phyloP scores from a whole-genome alignment of 495 filamentous ascomycete species.

The Bacidia gigantensis region DNA sequence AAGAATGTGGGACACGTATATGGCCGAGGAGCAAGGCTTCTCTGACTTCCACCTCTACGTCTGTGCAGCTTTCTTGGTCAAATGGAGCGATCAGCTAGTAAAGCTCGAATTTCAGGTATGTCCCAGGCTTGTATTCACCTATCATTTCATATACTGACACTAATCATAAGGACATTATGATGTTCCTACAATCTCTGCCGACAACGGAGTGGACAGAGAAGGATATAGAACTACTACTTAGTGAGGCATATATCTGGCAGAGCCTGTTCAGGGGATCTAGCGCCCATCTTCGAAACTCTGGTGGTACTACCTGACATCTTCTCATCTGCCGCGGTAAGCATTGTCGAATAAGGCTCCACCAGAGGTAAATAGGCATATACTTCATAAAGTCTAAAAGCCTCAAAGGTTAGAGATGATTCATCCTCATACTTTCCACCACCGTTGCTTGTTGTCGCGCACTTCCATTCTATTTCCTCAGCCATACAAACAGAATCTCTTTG shows the following conservation, averaged over 20 bases:
- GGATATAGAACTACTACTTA: constrained; percentile 88
- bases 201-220: constrained; percentile 96
- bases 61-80: constrained; percentile 95
- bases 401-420: too few relatives aligned
- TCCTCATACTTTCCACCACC: too few relatives aligned
- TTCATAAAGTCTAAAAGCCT: too few relatives aligned
- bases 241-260: constrained; percentile 94
- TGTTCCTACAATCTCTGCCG: constrained; percentile 92
- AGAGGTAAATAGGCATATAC: too few relatives aligned
- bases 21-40: constrained; percentile 97
- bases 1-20: constrained; percentile 98
- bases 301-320: constrained; percentile 8
- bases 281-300: constrained; percentile 56
- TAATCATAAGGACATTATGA: constrained; percentile 72
- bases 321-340: too few relatives aligned
- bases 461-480: too few relatives aligned
- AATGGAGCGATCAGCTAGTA: constrained; percentile 87
- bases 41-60: constrained; percentile 97
- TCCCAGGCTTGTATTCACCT: not conserved
- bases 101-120: constrained; percentile 86
- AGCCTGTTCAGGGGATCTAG: constrained; percentile 78
- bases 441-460: too few relatives aligned
- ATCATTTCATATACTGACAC: not conserved
- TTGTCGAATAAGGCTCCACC: too few relatives aligned
- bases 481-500: too few relatives aligned